Evolutionary conservation across 2,329 filamentous ascomycete genomes (phyloP), one percentile per base, ranked within the genome.

Genomic region (Monosporascus sp.): DNA sequence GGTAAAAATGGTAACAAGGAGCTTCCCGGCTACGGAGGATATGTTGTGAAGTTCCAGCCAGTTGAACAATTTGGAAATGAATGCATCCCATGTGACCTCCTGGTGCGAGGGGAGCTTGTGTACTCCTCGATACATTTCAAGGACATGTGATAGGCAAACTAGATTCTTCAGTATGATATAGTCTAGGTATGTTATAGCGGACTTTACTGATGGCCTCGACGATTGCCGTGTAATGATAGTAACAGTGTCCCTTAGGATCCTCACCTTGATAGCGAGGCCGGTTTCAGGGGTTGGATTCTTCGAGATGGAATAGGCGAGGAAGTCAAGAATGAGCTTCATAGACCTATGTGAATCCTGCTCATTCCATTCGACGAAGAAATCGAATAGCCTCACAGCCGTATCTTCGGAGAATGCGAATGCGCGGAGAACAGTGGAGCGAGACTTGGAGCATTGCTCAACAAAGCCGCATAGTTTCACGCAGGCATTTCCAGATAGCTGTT

Each of bases 321-420:
- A 70, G 58, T 87, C 83, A 35, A 86, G 72, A 5, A 85, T 77
- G 54, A 85, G 74, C 57, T 79, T 80, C 79, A 86, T 81, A 37
- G 83, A 83, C 11, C 83, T 75, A 60, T 85, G 80, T 55, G 83
- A 79, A 62, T 86, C 83, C 52, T 80, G 81, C 61, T 86, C 83
- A 60, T 84, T 85, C 82, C 83, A 86, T 61, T 86, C 82, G 49
- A 86, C 72, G 63, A 83, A 87, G 62, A 84, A 86, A 51, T 79
- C 72, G 68, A 86, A 85, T 24, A 87, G 69, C 50, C 71, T 70
- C 49, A 77, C 59, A 20, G 73, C 75, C 3, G 79, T 76, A 31
- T 70, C 63, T 56, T 74, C 67, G 11, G 76, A 77, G 55, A 82
- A 84, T 1, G 79, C 78, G 73, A 81, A 82, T 9, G 62, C 57